Conservation (phyloP, 352 stramenopile genomes). For the Hyaloperonospora arabidopsidis region DNA sequence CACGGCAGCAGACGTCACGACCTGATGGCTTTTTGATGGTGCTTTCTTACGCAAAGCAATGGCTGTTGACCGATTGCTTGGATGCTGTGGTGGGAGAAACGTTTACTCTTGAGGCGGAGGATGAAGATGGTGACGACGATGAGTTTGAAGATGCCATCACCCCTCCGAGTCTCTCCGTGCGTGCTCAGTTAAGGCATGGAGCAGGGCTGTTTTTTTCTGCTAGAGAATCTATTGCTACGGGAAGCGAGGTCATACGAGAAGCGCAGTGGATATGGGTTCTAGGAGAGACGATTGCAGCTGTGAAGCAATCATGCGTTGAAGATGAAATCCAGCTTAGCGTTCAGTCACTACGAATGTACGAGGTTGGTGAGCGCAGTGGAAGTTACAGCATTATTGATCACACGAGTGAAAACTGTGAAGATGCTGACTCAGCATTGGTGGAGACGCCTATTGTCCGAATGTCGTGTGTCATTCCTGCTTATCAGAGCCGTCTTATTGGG, state of each 20-base stretch:
- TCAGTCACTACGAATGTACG: slow-evolving; percentile 51
- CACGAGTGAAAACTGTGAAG: slow-evolving; percentile 2
- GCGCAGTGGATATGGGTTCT: slow-evolving; percentile 54
- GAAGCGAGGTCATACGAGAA: slow-evolving; percentile 12
- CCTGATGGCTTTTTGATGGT: slow-evolving; percentile 81
- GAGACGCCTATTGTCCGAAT: slow-evolving; percentile 38
- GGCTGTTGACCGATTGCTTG: slow-evolving; percentile 70
- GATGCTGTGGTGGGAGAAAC: slow-evolving; percentile 50
- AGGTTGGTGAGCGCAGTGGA: slow-evolving; percentile 27
- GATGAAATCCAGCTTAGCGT: slow-evolving; percentile 66
- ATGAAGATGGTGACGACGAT: slow-evolving; percentile 71
- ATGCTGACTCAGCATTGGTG: slow-evolving; percentile 6
- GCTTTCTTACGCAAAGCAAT: slow-evolving; percentile 80
- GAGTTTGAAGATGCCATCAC: slow-evolving; percentile 85
- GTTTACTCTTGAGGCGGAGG: slow-evolving; percentile 35
- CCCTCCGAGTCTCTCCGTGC: slow-evolving; percentile 66
- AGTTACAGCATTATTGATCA: slow-evolving; percentile 41
- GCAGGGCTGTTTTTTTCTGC: slow-evolving; percentile 50
- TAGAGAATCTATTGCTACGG: slow-evolving; percentile 14
- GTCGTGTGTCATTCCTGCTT: slow-evolving; percentile 63
- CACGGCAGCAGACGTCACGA: slow-evolving; percentile 63
- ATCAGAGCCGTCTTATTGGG: slow-evolving; percentile 71
- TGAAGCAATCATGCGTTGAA: slow-evolving; percentile 82
- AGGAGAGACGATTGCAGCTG: slow-evolving; percentile 33
- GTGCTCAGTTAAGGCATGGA: slow-evolving; percentile 36